Base-by-base conservation (phyloP, 257 asterid genomes). In the Apocynum venetum region DNA sequence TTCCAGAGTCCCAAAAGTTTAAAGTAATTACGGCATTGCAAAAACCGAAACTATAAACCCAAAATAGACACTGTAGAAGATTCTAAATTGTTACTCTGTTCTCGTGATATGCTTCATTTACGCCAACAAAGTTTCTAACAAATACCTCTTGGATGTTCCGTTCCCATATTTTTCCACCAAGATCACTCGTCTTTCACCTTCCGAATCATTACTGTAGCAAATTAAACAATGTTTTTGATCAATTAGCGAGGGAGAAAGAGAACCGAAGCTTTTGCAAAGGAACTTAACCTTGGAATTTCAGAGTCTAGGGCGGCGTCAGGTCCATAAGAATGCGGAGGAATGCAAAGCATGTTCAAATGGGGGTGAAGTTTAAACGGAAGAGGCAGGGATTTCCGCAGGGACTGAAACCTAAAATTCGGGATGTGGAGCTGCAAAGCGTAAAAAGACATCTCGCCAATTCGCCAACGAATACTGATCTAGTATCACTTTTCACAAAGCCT, bases 141-240 rank as follows among this genome's bases (percentile, higher is more conserved):
- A 20, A 75, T 67, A 95, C 98, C 97, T 88, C 84, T 88, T 95
- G 75, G 88, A 89, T 80, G 93, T 87, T 59, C 99, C 99, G 77
- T 95, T 85, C 47, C 89, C 88, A 83, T 90, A 91, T 74, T 85
- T 90, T 83, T 95, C 99, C 79, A 95, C 85, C 83, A 95, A 81
- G 85, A 90, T 53, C 72, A 86, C 82, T 65, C 69, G 85, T 65
- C 71, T 72, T 69, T 84, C 87, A 73, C 72, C 81, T 77, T 82
- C 84, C 78, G 75, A 83, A 79, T 82, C 85, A 77, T 82, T 87
- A 82, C 97, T 90, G 77, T 47, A 65, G 82, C 69, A 41, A 61
- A 80, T 40, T 52, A 56, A 44, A 48, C 53, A 13, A 38, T 59
- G 19, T n/a, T 49, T 15, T 40, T 3, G 25, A 76, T 55, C 36